Conservation (phyloP, 768 basidiomycete genomes). For the Lactarius hatsudake region DNA sequence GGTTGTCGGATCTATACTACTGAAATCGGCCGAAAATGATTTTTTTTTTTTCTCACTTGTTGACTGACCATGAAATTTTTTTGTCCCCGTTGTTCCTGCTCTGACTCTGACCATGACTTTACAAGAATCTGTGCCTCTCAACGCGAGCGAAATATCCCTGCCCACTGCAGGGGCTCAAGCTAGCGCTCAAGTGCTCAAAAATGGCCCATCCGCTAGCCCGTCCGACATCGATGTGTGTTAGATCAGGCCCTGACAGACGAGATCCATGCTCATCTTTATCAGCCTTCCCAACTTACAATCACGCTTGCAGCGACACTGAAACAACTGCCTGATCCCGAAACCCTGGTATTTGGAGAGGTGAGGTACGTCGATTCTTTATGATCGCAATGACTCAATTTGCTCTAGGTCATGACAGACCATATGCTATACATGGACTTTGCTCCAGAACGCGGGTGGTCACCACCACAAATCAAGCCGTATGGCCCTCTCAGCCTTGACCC, state of each 20-base stretch:
- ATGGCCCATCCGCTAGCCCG: constrained; percentile 14
- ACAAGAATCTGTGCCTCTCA: constrained; percentile 10
- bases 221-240: constrained; percentile 25
- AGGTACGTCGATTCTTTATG: constrained; percentile 18
- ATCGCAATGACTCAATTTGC: neutral
- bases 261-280: neutral
- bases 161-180: constrained; percentile 6
- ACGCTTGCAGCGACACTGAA: constrained; percentile 48
- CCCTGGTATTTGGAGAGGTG: constrained; percentile 58
- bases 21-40: neutral
- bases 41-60: neutral
- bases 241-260: neutral
- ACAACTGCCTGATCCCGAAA: constrained; percentile 46
- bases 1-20: neutral
- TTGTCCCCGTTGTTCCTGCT: neutral
- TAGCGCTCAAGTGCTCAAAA: constrained; percentile 18
- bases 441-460: constrained; percentile 62
- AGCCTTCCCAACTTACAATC: constrained; percentile 58
- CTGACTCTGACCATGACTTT: constrained; percentile 4
- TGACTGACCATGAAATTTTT: neutral
- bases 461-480: constrained; percentile 72
- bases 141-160: constrained; percentile 18
- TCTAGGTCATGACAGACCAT: constrained; percentile 67
- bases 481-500: constrained; percentile 60
- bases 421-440: constrained; percentile 71